Conservation (phyloP, 2,329 filamentous ascomycete species). For the Ceratocystis smalleyi region DNA sequence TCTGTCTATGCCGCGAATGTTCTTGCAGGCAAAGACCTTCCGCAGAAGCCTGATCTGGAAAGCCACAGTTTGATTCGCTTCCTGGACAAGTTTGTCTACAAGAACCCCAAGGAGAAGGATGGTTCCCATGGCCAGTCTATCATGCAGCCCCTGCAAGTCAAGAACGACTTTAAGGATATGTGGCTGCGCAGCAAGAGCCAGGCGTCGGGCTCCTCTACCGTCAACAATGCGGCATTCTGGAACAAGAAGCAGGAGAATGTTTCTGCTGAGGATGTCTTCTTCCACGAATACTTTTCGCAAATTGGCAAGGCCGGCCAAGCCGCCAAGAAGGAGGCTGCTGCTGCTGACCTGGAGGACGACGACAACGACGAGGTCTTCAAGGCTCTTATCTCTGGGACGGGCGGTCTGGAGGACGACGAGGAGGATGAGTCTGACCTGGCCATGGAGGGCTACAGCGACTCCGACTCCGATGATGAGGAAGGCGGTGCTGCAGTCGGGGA, state of each 20-base stretch:
- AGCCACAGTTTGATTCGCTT: constrained; percentile 89
- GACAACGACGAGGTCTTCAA: constrained; percentile 64
- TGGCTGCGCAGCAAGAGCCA: constrained; percentile 38
- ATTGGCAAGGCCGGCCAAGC: constrained; percentile 47
- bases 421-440: constrained; percentile 42
- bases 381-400: constrained; percentile 65
- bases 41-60: constrained; percentile 77
- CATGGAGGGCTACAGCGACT: constrained; percentile 34
- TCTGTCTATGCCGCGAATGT: constrained; percentile 64
- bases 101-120: constrained; percentile 63
- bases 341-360: constrained; percentile 35
- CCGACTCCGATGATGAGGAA: constrained; percentile 34
- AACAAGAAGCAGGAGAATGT: constrained; percentile 78
- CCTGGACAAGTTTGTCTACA: constrained; percentile 96
- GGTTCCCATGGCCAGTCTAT: constrained; percentile 66
- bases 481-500: constrained; percentile 34
- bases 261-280: constrained; percentile 86
- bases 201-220: constrained; percentile 26
- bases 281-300: constrained; percentile 88
- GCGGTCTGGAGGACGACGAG: constrained; percentile 53
- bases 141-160: constrained; percentile 70
- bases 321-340: constrained; percentile 33
- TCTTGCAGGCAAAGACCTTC: constrained; percentile 51
- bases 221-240: constrained; percentile 88
- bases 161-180: constrained; percentile 38